These are phyloP conservation scores for Larix sibirica DNA, from an alignment of 83 land plant genomes.

Conservation along the genomic window DNA sequence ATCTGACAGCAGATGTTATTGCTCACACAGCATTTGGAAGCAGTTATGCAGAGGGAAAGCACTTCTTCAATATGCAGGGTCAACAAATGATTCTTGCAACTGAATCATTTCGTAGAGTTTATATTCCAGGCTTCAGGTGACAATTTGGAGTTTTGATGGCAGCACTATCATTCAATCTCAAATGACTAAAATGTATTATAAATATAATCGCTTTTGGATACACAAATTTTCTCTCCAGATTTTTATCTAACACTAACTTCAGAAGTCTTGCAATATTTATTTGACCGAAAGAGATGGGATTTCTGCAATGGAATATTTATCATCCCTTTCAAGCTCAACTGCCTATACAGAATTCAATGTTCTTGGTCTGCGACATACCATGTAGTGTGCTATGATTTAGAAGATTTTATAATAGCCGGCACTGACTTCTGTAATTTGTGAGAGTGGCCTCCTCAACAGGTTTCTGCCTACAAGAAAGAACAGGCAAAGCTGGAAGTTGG, in stretches of 20 bases:
- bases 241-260: not conserved
- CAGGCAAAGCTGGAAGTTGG: not conserved
- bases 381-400: not conserved
- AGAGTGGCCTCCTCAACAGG: slow-evolving; percentile 11
- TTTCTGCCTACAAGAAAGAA: slow-evolving; percentile 28
- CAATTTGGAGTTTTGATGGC: not conserved
- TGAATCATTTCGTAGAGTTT: not conserved
- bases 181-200: not conserved
- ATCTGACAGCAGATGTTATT: slow-evolving; percentile 36
- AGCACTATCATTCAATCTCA: not conserved
- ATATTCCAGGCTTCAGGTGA: slow-evolving; percentile 39
- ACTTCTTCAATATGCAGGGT: slow-evolving; percentile 31
- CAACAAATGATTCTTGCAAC: slow-evolving; percentile 26
- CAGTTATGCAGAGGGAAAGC: slow-evolving; percentile 44
- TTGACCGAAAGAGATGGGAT: not conserved
- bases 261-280: not conserved
- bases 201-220: not conserved
- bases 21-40: slow-evolving; percentile 50
- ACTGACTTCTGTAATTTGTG: not conserved
- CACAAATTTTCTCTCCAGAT: not conserved
- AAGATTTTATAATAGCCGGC: not conserved
- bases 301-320: too few species aligned
- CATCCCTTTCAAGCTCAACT: not conserved
- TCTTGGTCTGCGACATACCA: not conserved
- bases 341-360: not conserved